phyloP scores from a whole-genome alignment of 768 basidiomycete species.

The Naganishia kalamii region DNA sequence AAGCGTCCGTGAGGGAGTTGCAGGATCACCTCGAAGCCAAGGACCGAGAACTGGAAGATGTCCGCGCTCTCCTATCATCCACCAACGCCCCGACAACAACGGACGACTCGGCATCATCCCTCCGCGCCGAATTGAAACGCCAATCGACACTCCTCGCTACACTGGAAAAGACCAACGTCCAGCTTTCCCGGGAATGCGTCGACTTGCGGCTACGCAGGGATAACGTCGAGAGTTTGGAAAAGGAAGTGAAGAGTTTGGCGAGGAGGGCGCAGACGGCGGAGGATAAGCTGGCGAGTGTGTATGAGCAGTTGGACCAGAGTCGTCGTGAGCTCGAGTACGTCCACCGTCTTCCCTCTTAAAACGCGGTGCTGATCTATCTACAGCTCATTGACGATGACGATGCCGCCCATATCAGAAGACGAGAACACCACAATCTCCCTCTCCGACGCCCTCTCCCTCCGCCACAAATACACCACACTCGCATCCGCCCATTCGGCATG shows the following conservation, averaged over 20 bases:
- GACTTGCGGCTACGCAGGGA: conserved; percentile 40
- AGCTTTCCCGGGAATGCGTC: conserved; percentile 31
- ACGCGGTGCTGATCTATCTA: background rate
- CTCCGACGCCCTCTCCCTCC: conserved; percentile 29
- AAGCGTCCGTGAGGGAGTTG: conserved; percentile 31
- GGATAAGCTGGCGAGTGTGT: conserved; percentile 33
- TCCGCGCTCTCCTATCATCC: background rate
- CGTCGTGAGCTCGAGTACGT: conserved; percentile 44
- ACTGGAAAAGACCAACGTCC: conserved; percentile 29
- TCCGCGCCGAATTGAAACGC: conserved; percentile 23
- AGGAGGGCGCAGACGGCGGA: conserved; percentile 29
- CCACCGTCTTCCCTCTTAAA: background rate
- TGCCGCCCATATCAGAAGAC: conserved; percentile 26
- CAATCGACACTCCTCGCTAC: conserved; percentile 33
- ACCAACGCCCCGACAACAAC: background rate
- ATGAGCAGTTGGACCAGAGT: conserved; percentile 38
- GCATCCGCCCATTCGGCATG: conserved; percentile 33
- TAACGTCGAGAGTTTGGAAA: conserved; percentile 33
- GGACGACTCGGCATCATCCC: background rate
- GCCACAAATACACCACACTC: conserved; percentile 34
- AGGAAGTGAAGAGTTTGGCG: conserved; percentile 29
- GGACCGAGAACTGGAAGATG: conserved; percentile 25
- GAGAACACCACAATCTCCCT: conserved; percentile 24
- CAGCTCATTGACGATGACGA: conserved; percentile 41
- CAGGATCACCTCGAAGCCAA: conserved; percentile 35